phyloP scores from a whole-genome alignment of 2,329 filamentous ascomycete species.

The Celoporthe dispersa region DNA sequence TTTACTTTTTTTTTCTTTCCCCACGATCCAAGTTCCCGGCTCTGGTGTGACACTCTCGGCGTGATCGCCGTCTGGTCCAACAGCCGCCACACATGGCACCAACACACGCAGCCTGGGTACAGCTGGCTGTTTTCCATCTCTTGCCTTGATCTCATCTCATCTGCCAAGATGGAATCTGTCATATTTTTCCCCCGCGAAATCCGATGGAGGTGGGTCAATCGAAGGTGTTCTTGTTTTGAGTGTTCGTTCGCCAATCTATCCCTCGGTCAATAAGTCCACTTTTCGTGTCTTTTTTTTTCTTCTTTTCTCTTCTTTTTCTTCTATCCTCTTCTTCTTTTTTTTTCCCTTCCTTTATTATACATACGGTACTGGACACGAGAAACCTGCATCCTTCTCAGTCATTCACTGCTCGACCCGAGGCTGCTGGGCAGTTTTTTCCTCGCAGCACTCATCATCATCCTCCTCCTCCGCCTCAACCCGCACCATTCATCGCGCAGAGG shows the following conservation, averaged over 20 bases:
- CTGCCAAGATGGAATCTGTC: conserved; percentile 9
- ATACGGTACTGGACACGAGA: background rate
- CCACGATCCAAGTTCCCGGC: background rate
- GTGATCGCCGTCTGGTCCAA: conserved; percentile 22
- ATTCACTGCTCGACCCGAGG: background rate
- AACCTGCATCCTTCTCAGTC: background rate
- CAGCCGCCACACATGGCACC: background rate
- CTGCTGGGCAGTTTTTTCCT: conserved; percentile 17
- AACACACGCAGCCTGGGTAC: background rate
- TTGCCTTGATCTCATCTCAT: conserved; percentile 8
- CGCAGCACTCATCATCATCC: background rate
- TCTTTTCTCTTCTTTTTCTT: too few relatives aligned
- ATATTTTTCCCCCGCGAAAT: background rate
- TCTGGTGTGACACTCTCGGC: conserved; percentile 22
- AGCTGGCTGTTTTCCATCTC: background rate
- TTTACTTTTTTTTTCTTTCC: background rate
- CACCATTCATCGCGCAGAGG: background rate
- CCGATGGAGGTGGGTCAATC: conserved; percentile 5
- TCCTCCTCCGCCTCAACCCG: background rate
- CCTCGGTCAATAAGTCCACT: conserved; percentile 11
- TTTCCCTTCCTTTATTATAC: background rate
- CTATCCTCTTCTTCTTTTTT: background rate
- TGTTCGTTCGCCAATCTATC: background rate
- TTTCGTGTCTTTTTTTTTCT: conserved; percentile 16
- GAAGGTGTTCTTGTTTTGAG: conserved; percentile 3